Evolutionary conservation across 2,329 filamentous ascomycete species (phyloP), one percentile per base, ranked within the genome.

Genomic region (Claviceps capensis): DNA sequence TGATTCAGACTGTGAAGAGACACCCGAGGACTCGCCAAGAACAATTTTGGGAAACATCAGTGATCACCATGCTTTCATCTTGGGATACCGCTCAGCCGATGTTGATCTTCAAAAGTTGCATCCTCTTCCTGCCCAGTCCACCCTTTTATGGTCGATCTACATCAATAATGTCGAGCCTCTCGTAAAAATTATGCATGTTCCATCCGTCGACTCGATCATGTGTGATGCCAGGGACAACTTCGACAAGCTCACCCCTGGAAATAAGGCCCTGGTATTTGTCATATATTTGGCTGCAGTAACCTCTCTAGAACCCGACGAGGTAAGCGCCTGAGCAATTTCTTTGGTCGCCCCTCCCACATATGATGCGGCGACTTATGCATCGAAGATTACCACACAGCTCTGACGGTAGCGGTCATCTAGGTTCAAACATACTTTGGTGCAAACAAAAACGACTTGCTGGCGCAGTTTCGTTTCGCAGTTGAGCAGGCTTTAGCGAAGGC

Each of bases 101-200:
- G 81, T 87, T 26, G 78, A 88, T 58, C 69, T 88, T 56, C 68
- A 75, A 17, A 70, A 74, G 43, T 69, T 85, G 14, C 85, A 88
- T 58, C 85, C 85, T 1, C 61, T 81, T 0, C 76, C 81, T 1
- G 79, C 79, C 1, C 81, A 84, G 56, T 81, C 85, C 48, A 74
- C 74, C 0, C 77, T 78, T 48, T 78, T 87, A 52, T 88, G 85
- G 85, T 75, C 81, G 48, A 73, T 82, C 11, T 89, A 80, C 65
- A 77, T 82, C 55, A 82, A 87, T 57, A 87, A 86, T 50, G 83
- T 89, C 8, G 83, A 89, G 59, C 82, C 85, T 0, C 65, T 88
- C 9, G 72, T 85, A 59, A 88, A 87, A 62, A 72, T 88, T 13
- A 62, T 88, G 7, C 86, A 90, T 62, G 71, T 85, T 0, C 85